Evolutionary conservation across 2,329 filamentous ascomycete species (phyloP), one percentile per base, ranked within the genome.

Genomic region (Aspergillus brasiliensis): DNA sequence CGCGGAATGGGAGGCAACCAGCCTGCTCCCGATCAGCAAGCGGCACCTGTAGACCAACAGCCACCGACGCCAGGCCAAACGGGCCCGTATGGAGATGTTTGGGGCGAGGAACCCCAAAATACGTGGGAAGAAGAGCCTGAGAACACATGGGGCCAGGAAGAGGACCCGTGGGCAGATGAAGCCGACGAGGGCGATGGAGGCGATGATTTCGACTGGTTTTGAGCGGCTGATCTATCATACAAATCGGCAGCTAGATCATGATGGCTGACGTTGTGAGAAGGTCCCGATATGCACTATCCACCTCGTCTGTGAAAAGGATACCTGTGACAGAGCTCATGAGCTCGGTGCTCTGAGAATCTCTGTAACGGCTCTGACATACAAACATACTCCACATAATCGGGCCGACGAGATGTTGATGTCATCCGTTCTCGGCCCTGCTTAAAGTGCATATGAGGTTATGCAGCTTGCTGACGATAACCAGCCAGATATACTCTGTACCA

Each of bases 1-100:
- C 72, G 84, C 61, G 81, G 82, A 2, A 75, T 74, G 27, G 75
- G 74, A 17, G 65, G 71, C 25, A 62, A 62, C 19, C 61, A 62
- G 25, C 55, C 63, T 19, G 48, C 60, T 11, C 57, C 66, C 19
- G 67, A 65, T 23, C 66, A 69, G 19, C 52, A 65, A 44, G 40
- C 51, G 7, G 52, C 62, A 11, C 58, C 65, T 23, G 34, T 44
- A 4, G 67, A 68, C 17, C 65, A 65, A 42, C 62, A 65, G 27
- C 47, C 60, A 21, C 58, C 62, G 25, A 23, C 48, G 8, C 51
- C 61, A 3, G 64, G 58, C 5, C 70, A 71, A 53, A 59, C 65
- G 21, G 64, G 61, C 6, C 60, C 64, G 13, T 66, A 70, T 19
- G 69, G 67, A 54, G 67, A 73, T 60, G 51, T 65, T 19, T 75